phyloP scores from a whole-genome alignment of 2,329 filamentous ascomycete genomes.

The Colletotrichum eleusines region DNA sequence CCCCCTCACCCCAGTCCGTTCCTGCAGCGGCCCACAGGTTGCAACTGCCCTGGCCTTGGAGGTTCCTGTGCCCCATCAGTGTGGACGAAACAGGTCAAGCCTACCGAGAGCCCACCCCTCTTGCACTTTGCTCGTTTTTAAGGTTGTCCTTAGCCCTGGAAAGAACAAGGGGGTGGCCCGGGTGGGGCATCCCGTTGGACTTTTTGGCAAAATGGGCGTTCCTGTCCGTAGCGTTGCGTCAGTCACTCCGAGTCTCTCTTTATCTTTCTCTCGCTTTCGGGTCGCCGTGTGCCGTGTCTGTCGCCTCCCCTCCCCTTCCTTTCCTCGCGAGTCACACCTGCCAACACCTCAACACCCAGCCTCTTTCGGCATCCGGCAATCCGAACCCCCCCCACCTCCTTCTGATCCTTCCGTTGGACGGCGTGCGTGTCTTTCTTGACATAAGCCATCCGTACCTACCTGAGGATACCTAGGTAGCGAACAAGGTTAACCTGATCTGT shows the following conservation, averaged over 20 bases:
- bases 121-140: slow-evolving; percentile 30
- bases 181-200: slow-evolving; percentile 1
- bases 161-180: slow-evolving; percentile 21
- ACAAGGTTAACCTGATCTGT: slow-evolving; percentile 35
- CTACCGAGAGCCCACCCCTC: neutral
- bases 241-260: slow-evolving; percentile 10
- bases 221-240: slow-evolving; percentile 24
- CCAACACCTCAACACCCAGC: neutral
- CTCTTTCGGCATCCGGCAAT: neutral
- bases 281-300: neutral
- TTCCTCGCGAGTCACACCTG: neutral
- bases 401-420: neutral
- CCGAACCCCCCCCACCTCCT: neutral
- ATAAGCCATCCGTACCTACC: slow-evolving; percentile 29
- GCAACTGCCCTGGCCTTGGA: slow-evolving; percentile 1
- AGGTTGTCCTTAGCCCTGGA: slow-evolving; percentile 35
- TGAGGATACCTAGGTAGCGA: too few species aligned
- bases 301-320: neutral
- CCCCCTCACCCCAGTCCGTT: slow-evolving; percentile 16
- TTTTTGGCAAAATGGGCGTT: neutral
- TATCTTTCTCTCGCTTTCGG: neutral
- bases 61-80: slow-evolving; percentile 17
- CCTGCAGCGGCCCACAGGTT: slow-evolving; percentile 33
- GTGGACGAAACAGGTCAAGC: slow-evolving; percentile 15
- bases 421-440: neutral